Evolutionary conservation across 2,329 filamentous ascomycete genomes (phyloP).

Genomic region (Elsinoe australis): DNA sequence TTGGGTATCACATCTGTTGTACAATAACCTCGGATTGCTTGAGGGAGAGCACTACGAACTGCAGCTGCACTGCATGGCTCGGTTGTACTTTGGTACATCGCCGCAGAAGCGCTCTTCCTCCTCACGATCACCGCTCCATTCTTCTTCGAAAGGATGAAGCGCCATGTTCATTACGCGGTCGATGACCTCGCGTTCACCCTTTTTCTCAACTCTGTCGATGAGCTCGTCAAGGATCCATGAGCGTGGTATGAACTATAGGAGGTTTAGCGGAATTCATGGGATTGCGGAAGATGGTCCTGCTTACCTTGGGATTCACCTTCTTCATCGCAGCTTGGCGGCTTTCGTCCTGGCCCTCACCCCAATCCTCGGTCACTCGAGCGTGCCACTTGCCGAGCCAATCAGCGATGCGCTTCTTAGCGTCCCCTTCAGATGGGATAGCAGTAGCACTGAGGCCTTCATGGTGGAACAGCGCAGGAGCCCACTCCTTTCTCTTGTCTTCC

Average conservation of each 20-base stretch:
- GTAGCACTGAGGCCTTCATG: slow-evolving; percentile 57
- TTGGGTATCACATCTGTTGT: slow-evolving; percentile 12
- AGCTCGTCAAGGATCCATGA: slow-evolving; percentile 92
- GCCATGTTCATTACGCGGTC: slow-evolving; percentile 73
- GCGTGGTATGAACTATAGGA: slow-evolving; percentile 65
- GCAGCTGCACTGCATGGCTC: slow-evolving; percentile 90
- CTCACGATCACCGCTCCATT: slow-evolving; percentile 58
- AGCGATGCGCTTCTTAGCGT: slow-evolving; percentile 59
- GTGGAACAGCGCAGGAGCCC: slow-evolving; percentile 72
- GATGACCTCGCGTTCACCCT: slow-evolving; percentile 71
- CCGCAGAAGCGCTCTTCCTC: slow-evolving; percentile 79
- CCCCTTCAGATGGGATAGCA: slow-evolving; percentile 51
- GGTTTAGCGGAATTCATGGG: not conserved
- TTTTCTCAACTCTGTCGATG: slow-evolving; percentile 79
- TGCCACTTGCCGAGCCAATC: slow-evolving; percentile 80
- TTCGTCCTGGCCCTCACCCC: slow-evolving; percentile 48
- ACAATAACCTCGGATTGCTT: not conserved
- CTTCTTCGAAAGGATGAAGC: slow-evolving; percentile 74
- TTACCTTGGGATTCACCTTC: slow-evolving; percentile 71
- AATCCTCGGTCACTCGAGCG: slow-evolving; percentile 64
- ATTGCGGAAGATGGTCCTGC: slow-evolving; percentile 8
- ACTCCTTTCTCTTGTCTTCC: slow-evolving; percentile 54
- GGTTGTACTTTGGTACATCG: slow-evolving; percentile 69
- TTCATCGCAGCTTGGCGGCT: slow-evolving; percentile 69
- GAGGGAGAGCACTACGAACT: slow-evolving; percentile 55